These are phyloP conservation scores for Vigna nakashimae DNA, from an alignment of 306 rosid genomes.

Conservation along the genomic window DNA sequence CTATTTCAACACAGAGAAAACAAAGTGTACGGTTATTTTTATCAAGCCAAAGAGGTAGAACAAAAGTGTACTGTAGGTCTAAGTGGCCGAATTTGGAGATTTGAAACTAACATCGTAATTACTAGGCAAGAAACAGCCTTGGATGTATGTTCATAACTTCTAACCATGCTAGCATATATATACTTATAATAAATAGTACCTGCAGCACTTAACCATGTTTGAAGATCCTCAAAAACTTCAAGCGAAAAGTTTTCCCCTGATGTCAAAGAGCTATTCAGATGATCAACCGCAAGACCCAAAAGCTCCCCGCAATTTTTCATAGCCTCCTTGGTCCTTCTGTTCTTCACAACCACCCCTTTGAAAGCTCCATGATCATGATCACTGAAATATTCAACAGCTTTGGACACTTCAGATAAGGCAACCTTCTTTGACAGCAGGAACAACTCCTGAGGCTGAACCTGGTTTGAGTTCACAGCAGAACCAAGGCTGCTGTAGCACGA, in stretches of 20 bases:
- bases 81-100: too few species aligned
- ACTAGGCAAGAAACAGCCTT: background rate
- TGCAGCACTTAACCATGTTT: slow-evolving; percentile 83
- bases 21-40: background rate
- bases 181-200: slow-evolving; percentile 42
- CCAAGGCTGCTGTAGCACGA: slow-evolving; percentile 60
- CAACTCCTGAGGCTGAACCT: slow-evolving; percentile 59
- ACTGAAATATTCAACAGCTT: slow-evolving; percentile 46
- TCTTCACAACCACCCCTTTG: slow-evolving; percentile 24
- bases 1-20: slow-evolving; percentile 43
- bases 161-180: background rate
- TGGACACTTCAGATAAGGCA: slow-evolving; percentile 58
- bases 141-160: background rate
- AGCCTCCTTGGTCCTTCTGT: slow-evolving; percentile 48
- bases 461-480: slow-evolving; percentile 43
- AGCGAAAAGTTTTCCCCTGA: slow-evolving; percentile 47
- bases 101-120: too few species aligned
- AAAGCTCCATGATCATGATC: slow-evolving; percentile 41
- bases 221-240: slow-evolving; percentile 61
- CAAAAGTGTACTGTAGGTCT: too few species aligned
- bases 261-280: slow-evolving; percentile 56
- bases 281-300: slow-evolving; percentile 67
- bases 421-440: slow-evolving; percentile 54
- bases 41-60: background rate
- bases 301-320: slow-evolving; percentile 62